phyloP scores from a whole-genome alignment of 495 filamentous ascomycete genomes.

The Clavariopsis aquatica region DNA sequence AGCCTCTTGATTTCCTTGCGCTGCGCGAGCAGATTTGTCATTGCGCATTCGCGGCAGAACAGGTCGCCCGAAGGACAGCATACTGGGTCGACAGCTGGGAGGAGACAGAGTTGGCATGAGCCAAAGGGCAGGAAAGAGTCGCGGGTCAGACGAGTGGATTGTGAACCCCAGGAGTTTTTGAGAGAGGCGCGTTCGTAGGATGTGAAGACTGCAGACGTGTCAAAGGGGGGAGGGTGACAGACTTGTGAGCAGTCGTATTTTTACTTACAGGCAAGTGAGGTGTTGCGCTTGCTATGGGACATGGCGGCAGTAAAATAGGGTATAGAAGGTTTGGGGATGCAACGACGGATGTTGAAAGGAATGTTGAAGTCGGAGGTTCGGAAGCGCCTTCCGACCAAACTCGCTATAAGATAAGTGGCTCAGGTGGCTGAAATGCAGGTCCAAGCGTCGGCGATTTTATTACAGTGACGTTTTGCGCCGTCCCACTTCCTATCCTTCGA shows the following conservation, averaged over 20 bases:
- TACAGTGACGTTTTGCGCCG: conserved; percentile 13
- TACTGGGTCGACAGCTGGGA: conserved; percentile 79
- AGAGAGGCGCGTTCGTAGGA: conserved; percentile 84
- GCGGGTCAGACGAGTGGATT: conserved; percentile 80
- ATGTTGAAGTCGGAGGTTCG: conserved; percentile 16
- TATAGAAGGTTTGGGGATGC: no score
- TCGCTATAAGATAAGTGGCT: background rate
- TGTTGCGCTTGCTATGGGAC: conserved; percentile 69
- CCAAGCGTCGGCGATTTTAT: conserved; percentile 8
- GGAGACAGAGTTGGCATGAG: conserved; percentile 85
- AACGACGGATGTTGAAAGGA: background rate
- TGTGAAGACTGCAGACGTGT: conserved; percentile 97
- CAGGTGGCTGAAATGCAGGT: conserved; percentile 15
- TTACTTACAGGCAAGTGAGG: conserved; percentile 72
- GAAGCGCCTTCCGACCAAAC: no score
- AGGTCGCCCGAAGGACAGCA: conserved; percentile 78
- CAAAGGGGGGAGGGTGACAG: conserved; percentile 48
- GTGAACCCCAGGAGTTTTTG: conserved; percentile 76
- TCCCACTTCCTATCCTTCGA: conserved; percentile 3
- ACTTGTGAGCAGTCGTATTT: background rate
- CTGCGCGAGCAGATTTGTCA: conserved; percentile 86
- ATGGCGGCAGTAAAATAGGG: background rate
- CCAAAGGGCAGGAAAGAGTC: conserved; percentile 94
- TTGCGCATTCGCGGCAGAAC: conserved; percentile 95
- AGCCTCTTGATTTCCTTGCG: conserved; percentile 87